phyloP scores from a whole-genome alignment of 345 rosid genomes.

The Salix udensis region DNA sequence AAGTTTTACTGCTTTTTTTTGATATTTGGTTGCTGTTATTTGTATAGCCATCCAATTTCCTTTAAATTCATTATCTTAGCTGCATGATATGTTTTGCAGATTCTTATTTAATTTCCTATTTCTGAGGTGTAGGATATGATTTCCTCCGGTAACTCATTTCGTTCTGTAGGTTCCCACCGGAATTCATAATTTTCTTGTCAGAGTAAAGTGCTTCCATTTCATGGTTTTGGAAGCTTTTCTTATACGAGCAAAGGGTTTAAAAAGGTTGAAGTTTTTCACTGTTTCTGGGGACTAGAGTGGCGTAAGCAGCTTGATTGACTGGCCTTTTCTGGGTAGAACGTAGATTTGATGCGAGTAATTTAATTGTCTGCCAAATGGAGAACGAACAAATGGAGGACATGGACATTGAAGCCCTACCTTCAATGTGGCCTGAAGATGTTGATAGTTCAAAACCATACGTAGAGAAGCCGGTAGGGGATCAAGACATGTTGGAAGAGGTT shows the following conservation, averaged over 20 bases:
- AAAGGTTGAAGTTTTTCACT: neutral
- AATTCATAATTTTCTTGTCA: neutral
- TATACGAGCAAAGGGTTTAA: neutral
- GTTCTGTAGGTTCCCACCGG: constrained; percentile 4
- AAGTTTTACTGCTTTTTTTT: neutral
- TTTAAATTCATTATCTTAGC: neutral
- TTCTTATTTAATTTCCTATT: neutral
- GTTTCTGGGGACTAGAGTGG: neutral
- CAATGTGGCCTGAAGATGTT: constrained; percentile 97
- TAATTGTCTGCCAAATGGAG: constrained; percentile 55
- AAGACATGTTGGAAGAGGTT: constrained; percentile 87
- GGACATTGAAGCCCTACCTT: constrained; percentile 73
- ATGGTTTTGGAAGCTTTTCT: neutral
- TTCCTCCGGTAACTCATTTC: neutral
- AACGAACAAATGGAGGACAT: constrained; percentile 64
- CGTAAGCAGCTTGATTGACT: neutral
- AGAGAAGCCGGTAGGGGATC: constrained; percentile 69
- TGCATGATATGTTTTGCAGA: neutral
- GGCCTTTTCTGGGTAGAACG: constrained; percentile 3
- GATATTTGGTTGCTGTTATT: neutral
- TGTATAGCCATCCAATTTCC: neutral
- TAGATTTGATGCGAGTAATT: constrained; percentile 13
- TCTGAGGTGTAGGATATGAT: neutral
- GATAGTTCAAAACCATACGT: constrained; percentile 80
- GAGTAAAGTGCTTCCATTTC: neutral